Percentiles rank a stretch among this genome's conserved stretches.
Conservation (phyloP, 2,329 filamentous ascomycete species). For the Sporothrix variecibatus region DNA sequence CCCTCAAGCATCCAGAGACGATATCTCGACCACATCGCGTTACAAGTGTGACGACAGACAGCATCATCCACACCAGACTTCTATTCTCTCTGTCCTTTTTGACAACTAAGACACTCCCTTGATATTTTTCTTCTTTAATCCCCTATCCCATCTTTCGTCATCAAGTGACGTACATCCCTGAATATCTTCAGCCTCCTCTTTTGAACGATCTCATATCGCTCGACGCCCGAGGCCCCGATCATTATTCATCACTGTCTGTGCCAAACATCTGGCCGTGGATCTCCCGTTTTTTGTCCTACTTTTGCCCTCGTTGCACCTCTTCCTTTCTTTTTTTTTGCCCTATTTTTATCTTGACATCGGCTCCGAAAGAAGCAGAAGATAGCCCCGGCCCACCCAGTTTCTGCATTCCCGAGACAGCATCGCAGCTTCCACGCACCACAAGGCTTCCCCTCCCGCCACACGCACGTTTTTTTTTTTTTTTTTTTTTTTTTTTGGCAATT, state of each 20-base stretch:
- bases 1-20: background rate
- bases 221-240: background rate
- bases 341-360: slow-evolving; percentile 6
- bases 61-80: background rate
- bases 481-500: slow-evolving; percentile 10
- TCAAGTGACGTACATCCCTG: background rate
- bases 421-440: background rate
- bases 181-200: background rate
- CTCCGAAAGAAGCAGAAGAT: slow-evolving; percentile 2
- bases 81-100: background rate
- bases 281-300: background rate
- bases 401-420: slow-evolving; percentile 19
- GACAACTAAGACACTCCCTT: background rate
- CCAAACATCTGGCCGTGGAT: background rate
- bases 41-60: slow-evolving; percentile 5
- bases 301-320: background rate
- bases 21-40: background rate
- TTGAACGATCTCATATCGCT: background rate
- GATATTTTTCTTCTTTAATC: background rate
- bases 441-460: slow-evolving; percentile 15
- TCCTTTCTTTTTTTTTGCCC: background rate
- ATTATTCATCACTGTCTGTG: background rate
- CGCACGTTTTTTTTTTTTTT: slow-evolving; percentile 18
- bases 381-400: background rate
- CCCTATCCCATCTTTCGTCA: background rate